Evolutionary conservation across 2,329 filamentous ascomycete species (phyloP), one percentile per base, ranked within the genome.

Genomic region (Huntiella bhutanensis): DNA sequence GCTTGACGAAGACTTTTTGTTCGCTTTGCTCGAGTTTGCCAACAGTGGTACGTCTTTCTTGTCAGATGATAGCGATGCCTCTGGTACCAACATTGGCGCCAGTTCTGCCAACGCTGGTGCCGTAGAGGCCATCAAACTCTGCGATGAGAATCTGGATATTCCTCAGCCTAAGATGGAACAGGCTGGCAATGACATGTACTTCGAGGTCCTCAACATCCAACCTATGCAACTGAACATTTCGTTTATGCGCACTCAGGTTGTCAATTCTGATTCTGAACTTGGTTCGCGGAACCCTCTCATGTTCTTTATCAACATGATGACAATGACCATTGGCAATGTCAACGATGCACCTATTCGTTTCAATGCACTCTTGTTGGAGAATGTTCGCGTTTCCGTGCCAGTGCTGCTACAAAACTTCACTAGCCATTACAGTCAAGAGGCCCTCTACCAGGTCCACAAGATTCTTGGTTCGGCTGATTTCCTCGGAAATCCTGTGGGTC

Each of bases 281-380:
- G 85, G 84, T 11, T 85, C 85, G 1, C 77, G 75, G 37, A 98
- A 94, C 57, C 92, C 92, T 1, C 71, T 98, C 60, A 96, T 96
- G 87, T 98, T 96, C 66, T 87, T 95, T 59, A 78, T 96, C 60
- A 96, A 98, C 57, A 84, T 96, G 54, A 78, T 98, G 68, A 96
- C 92, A 1, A 98, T 98, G 91, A 93, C 91, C 11, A 91, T 98
- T 56, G 91, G 91, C 52, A 98, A 98, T 56, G 85, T 98, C 67
- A 98, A 98, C 56, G 92, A 98, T 62, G 91, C 91, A 5, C 92
- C 91, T 0, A 78, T 98, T 45, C 79, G 85, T 41, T 77, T 98
- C 58, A 98, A 96, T 52, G 85, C 91, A 1, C 67, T 98, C 17
- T 82, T 98, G 66, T 66, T 98, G 17, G 91, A 98, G 61, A 98